Conservation (phyloP, 2,329 filamentous ascomycete species). For the Colletotrichum cuscutae region DNA sequence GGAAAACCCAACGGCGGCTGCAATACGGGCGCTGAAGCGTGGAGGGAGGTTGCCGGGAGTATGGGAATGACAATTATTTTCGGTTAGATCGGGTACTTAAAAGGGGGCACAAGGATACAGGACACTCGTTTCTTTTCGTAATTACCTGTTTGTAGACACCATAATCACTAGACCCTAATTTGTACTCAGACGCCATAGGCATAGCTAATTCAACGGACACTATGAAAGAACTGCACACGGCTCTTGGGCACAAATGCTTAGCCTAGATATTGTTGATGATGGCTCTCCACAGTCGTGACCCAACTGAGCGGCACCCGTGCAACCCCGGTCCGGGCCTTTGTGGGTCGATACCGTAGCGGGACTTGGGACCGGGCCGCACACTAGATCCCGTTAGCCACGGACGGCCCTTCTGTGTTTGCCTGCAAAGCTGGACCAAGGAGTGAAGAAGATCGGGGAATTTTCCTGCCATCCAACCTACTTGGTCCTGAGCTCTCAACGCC, state of each 20-base stretch:
- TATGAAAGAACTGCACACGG: too few species aligned
- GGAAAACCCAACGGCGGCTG: slow-evolving; percentile 49
- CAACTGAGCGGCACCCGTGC: neutral
- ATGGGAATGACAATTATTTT: slow-evolving; percentile 15
- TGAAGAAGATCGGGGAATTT: too few species aligned
- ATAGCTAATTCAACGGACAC: neutral
- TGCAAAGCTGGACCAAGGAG: neutral
- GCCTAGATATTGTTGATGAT: neutral
- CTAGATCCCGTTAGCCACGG: neutral
- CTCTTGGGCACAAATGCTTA: too few species aligned
- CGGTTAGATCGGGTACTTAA: neutral
- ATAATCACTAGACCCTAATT: neutral
- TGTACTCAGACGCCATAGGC: neutral
- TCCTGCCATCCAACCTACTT: neutral
- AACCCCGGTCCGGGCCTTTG: neutral
- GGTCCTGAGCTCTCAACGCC: neutral
- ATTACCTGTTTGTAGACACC: neutral
- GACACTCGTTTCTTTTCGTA: neutral
- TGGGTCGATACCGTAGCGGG: neutral
- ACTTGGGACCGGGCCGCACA: neutral
- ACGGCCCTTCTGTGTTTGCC: neutral
- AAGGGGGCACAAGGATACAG: neutral
- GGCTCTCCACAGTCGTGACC: neutral
- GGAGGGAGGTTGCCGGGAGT: slow-evolving; percentile 6
- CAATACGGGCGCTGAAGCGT: neutral